Evolutionary conservation across 1,284 basidiomycete genomes (phyloP).

Genomic region (Bondarzewia mesenterica): DNA sequence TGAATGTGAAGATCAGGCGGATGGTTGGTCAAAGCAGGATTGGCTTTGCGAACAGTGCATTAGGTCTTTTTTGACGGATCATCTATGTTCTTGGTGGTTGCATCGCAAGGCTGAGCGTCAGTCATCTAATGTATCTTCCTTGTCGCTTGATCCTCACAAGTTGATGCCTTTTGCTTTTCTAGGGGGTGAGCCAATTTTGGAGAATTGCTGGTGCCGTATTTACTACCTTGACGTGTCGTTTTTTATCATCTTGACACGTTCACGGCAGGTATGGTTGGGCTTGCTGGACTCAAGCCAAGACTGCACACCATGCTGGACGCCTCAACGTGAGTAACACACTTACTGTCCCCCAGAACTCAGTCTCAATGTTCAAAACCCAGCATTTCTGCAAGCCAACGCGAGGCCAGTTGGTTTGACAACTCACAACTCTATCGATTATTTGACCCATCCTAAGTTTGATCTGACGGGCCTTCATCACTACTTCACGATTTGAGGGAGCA

Average conservation of each 20-base stretch:
- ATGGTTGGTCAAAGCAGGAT: slow-evolving; percentile 16
- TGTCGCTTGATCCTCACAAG: too few relatives aligned
- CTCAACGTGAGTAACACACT: slow-evolving; percentile 18
- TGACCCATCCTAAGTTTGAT: too few relatives aligned
- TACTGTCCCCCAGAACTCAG: not conserved
- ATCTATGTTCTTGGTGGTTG: slow-evolving; percentile 20
- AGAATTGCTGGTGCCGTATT: slow-evolving; percentile 22
- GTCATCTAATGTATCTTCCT: slow-evolving; percentile 5
- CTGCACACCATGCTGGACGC: slow-evolving; percentile 14
- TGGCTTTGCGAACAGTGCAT: slow-evolving; percentile 23
- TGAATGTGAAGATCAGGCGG: slow-evolving; percentile 8
- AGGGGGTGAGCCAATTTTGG: slow-evolving; percentile 10
- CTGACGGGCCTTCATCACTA: too few relatives aligned
- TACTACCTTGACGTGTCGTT: not conserved
- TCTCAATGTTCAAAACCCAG: slow-evolving; percentile 9
- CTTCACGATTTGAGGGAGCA: too few relatives aligned
- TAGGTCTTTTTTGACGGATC: slow-evolving; percentile 13
- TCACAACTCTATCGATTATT: too few relatives aligned
- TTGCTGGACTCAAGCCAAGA: slow-evolving; percentile 23
- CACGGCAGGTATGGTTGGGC: slow-evolving; percentile 21
- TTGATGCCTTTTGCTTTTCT: not conserved
- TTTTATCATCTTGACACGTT: not conserved
- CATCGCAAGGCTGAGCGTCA: slow-evolving; percentile 14
- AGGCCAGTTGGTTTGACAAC: too few relatives aligned
- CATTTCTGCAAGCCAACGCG: slow-evolving; percentile 22